Evolutionary conservation across 1,284 basidiomycete species (phyloP), one percentile per base, ranked within the genome.

Genomic region (Trametes versicolor): DNA sequence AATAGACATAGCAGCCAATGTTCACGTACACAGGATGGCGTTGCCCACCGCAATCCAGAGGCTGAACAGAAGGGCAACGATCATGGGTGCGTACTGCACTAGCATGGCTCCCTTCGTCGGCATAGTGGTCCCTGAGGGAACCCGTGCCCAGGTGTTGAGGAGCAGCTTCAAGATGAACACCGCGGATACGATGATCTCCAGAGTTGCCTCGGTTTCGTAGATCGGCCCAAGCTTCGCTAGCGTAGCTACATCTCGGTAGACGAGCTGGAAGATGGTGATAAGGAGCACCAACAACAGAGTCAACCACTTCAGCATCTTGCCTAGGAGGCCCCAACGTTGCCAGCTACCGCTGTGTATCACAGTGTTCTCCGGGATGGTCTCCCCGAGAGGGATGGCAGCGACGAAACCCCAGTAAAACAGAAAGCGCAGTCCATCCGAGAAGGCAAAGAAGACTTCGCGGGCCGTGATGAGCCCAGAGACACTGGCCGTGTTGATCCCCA

Each of bases 341-440:
- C 90, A 92, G 69, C 80, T 84, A 25, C 83, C 89, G 66, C 84
- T 87, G 67, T 90, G 89, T 58, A 73, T 58, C 68, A 27, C 68
- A 63, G 60, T 69, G 58, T 65, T 69, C 62, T 58, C 67, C 56
- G 59, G 63, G 15, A 61, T 62, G 2, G 60, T 63, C 70, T 86
- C 83, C 48, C 79, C 82, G 34, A 77, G 76, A 19, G 89, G 88
- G 55, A 87, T 82, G 67, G 83, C 81, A 23, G 85, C 82, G 43
- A 89, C 85, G 64, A 87, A 85, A 49, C 76, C 78, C 92, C 91
- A 93, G 66, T 88, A 87, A 73, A 88, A 92, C 19, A 92, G 73
- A 71, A 87, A 87, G 48, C 87, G 83, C 53, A 87, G 76, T 4
- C 87, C 87, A 60, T 84, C 74, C 13, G 90, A 85, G 19, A 91